Base-by-base conservation (phyloP, 1,284 basidiomycete genomes). In the Sanghuangporus baumii region DNA sequence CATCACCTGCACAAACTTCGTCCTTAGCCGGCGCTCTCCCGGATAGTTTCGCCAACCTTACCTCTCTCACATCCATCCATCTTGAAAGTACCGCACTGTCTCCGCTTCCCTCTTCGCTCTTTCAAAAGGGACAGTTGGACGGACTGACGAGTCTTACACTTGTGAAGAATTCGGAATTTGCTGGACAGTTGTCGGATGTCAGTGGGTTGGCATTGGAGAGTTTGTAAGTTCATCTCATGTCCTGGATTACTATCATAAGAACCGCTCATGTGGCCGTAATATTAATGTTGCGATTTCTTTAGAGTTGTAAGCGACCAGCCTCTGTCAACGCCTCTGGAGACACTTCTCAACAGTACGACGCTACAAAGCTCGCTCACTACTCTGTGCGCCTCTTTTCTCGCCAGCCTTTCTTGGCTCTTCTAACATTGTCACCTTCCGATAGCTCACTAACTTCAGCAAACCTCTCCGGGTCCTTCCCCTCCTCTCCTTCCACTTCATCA, bases 21-120 rank as follows among this genome's bases (percentile, higher is more conserved):
- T 11, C 23, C 12, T 2, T 16, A 62, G 61, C 61, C 58, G 81
- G 80, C 36, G 69, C 74, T 14, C 67, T 81, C 14, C 77, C 78
- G 7, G 64, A 67, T 14, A 71, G 73, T 3, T 75, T 82, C 61
- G 67, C 70, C 3, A 75, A 76, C 26, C 69, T 82, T 63, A 74
- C 75, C 8, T 68, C 70, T 8, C 72, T 84, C 16, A 69, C 71
- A 36, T 73, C 69, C 14, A 70, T 82, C n/a, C 74, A 80, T 62
- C 69, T 82, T 5, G 75, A 82, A 69, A 76, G 78, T 1, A 84
- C 82, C 1, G 75, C 74, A 1, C 73, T 84, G 46, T 72, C 71
- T 16, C 66, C 74, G 12, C 64, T 80, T n/a, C 75, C 76, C 2
- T 70, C 77, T 60, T 69, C 70, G 43, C 36, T 79, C 37, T 76